Evolutionary conservation across 495 filamentous ascomycete species (phyloP), one percentile per base, ranked within the genome.

Genomic region (Penicillium coprophilum): DNA sequence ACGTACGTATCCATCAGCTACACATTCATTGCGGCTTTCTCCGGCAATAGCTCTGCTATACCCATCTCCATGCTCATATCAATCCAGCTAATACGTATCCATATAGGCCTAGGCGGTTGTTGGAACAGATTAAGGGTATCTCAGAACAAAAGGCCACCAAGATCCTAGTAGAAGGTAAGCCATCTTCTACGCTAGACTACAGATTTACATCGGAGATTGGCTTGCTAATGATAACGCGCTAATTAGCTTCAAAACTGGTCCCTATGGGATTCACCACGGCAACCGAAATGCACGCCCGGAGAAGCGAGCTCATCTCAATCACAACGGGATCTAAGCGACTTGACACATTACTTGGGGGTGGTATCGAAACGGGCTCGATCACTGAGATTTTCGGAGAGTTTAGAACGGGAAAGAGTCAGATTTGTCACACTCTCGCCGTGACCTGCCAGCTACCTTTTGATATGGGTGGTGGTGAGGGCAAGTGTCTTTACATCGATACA

Each of bases 321-420:
- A 97, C 95, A 11, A 98, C 94, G 0, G 94, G 94, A 27, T 97
- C 93, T 8, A 98, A 98, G 74, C 89, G 96, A 61, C 82, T 98
- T 11, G 94, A 98, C 64, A 98, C 95, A 40, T 81, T 98, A 21
- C 82, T 98, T 9, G 94, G 93, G 24, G 94, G 94, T 56, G 94
- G 94, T 45, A 81, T 98, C 56, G 94, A 98, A 74, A 98, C 94
- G 0, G 94, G 94, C 28, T 96, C 91, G 13, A 95, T 98, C 39
- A 98, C 94, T n/a, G 94, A 98, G 68, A 87, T 98, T 10, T 98
- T 98, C 66, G 94, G 94, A 74, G 94, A 98, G 73, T 98, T 98
- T 69, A 80, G 94, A 63, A 98, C 94, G 0, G 94, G 94, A 71
- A 98, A 98, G 74, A 96, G 90, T 70, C 94, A 98, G 68, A 93